Evolutionary conservation across 163 green algal genomes (phyloP), one percentile per base, ranked within the genome.

Genomic region (Chlamydomonas reinhardtii): DNA sequence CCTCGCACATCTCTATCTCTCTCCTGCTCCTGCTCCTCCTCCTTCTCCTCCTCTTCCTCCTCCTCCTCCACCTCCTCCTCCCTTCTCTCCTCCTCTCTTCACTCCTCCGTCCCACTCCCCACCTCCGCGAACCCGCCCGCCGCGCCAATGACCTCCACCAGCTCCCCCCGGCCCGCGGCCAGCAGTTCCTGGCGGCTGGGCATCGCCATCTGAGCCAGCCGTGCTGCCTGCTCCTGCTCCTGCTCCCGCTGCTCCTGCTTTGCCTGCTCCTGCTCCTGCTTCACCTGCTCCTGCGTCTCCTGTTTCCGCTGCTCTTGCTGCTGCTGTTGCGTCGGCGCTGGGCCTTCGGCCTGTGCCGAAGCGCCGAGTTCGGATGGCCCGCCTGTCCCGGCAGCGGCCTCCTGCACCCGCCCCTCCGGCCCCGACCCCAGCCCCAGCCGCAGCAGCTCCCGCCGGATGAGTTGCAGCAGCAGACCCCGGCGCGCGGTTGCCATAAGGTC

Each of bases 51-150:
- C n/a, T n/a, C n/a, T n/a, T n/a, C n/a, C n/a, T n/a, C n/a, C n/a
- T n/a, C n/a, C n/a, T n/a, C n/a, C n/a, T n/a, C n/a, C n/a, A n/a
- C n/a, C n/a, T n/a, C n/a, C n/a, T n/a, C n/a, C n/a, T n/a, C n/a
- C n/a, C n/a, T n/a, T n/a, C n/a, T n/a, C n/a, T n/a, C n/a, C n/a
- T n/a, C n/a, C n/a, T 48, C 39, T 8, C 39, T 8, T 48, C 59
- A 11, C 22, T 1, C 59, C 59, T n/a, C 59, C 5, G 0, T 31
- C 59, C 3, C 34, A 11, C 68, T 62, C 17, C n/a, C 6, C 54
- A 89, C 83, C 74, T 74, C 52, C 1, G 4, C 48, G 61, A 79
- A 80, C 2, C 83, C 83, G 15, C 83, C 83, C 25, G 83, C 83
- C 32, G 64, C 31, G 66, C 1, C 27, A 35, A 89, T 59, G 54